phyloP scores from a whole-genome alignment of 1,139 yeast species.

The Saccharomycopsis hybrid region DNA sequence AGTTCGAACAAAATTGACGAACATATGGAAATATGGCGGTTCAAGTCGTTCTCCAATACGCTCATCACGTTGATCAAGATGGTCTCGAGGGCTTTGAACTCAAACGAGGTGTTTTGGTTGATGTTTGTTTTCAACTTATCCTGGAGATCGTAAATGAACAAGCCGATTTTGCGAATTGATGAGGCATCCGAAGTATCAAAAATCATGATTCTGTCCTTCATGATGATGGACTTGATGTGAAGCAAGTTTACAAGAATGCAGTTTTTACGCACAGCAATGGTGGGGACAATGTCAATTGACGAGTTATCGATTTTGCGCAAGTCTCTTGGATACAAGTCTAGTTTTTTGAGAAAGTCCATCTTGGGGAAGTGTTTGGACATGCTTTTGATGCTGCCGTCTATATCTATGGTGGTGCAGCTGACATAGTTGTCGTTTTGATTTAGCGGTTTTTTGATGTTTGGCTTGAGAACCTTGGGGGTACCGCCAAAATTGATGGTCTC shows the following conservation, averaged over 20 bases:
- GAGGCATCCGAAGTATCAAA: slow-evolving; percentile 54
- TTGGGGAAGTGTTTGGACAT: slow-evolving; percentile 76
- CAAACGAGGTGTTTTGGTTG: slow-evolving; percentile 42
- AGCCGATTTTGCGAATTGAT: slow-evolving; percentile 61
- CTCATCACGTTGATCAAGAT: slow-evolving; percentile 81
- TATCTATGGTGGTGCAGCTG: slow-evolving; percentile 76
- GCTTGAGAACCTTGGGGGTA: not conserved
- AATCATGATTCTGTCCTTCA: slow-evolving; percentile 43
- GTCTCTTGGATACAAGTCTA: slow-evolving; percentile 76
- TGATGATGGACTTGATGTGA: slow-evolving; percentile 65
- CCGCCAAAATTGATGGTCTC: no score
- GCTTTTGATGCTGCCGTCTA: slow-evolving; percentile 62
- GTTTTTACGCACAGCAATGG: slow-evolving; percentile 54
- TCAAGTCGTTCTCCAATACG: slow-evolving; percentile 79
- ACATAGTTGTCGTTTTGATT: slow-evolving; percentile 37
- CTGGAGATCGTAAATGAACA: slow-evolving; percentile 82
- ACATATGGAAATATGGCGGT: slow-evolving; percentile 63
- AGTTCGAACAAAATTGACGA: slow-evolving; percentile 74
- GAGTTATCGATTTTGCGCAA: slow-evolving; percentile 84
- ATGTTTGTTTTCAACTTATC: slow-evolving; percentile 51
- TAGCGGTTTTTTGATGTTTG: not conserved
- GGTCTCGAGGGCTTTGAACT: slow-evolving; percentile 84
- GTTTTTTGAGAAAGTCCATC: slow-evolving; percentile 65
- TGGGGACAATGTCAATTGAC: slow-evolving; percentile 75
- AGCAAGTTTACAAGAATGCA: slow-evolving; percentile 61